Evolutionary conservation across 495 filamentous ascomycete species (phyloP).

Genomic region (Extremus antarcticus): DNA sequence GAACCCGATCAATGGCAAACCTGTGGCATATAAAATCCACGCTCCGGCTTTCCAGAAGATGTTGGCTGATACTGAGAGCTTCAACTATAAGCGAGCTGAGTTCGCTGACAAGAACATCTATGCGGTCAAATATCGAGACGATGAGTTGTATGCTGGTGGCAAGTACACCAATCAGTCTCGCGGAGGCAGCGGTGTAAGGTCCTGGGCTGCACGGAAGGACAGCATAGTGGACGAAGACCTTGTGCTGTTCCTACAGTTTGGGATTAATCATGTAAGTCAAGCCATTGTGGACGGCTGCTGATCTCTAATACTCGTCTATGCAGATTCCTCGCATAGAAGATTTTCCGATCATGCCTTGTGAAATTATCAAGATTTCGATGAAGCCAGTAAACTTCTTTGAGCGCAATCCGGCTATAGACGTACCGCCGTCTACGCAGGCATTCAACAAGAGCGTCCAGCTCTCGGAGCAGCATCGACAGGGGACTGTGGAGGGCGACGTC

Average conservation of each 20-base stretch:
- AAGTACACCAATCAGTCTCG: conserved; percentile 79
- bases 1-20: conserved; percentile 59
- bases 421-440: conserved; percentile 48
- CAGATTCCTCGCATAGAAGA: conserved; percentile 25
- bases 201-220: conserved; percentile 33
- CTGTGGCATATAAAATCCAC: conserved; percentile 69
- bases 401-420: conserved; percentile 63
- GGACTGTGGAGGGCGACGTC: conserved; percentile 24
- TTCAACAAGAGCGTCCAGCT: conserved; percentile 40
- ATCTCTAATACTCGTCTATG: no score
- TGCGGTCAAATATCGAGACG: conserved; percentile 66
- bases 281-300: no score
- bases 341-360: conserved; percentile 50
- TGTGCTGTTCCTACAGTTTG: conserved; percentile 36
- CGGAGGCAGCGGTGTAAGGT: conserved; percentile 42
- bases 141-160: conserved; percentile 71
- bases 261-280: conserved; percentile 34
- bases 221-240: conserved; percentile 34
- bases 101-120: conserved; percentile 77
- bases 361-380: conserved; percentile 50
- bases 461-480: conserved; percentile 30
- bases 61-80: conserved; percentile 55
- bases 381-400: conserved; percentile 68
- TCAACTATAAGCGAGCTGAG: conserved; percentile 64
- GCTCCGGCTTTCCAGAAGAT: conserved; percentile 69